Evolutionary conservation across 1,284 basidiomycete species (phyloP).

Genomic region (Stygiomarasmius scandens): DNA sequence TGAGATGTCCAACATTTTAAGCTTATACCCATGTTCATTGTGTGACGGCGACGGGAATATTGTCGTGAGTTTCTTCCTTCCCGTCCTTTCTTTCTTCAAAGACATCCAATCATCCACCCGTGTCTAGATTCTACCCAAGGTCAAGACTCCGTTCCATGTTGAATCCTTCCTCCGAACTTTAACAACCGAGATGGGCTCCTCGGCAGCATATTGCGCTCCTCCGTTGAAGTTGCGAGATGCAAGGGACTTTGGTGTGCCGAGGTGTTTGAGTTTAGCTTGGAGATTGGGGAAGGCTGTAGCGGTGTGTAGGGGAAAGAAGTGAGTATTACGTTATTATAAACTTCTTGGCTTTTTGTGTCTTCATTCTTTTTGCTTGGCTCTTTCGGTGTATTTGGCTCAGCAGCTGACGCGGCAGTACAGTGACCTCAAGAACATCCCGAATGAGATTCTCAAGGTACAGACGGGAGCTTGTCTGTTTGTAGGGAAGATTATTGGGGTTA

Average conservation of each 20-base stretch:
- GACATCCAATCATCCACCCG: too few relatives aligned
- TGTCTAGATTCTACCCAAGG: conserved; percentile 28
- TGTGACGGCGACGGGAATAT: conserved; percentile 48
- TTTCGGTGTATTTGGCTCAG: too few relatives aligned
- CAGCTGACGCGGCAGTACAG: too few relatives aligned
- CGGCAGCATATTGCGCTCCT: conserved; percentile 43
- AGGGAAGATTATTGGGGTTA: conserved; percentile 57
- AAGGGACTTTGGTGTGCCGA: conserved; percentile 44
- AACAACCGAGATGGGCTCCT: conserved; percentile 43
- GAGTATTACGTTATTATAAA: background rate
- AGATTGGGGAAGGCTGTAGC: conserved; percentile 51
- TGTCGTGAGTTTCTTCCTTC: conserved; percentile 20
- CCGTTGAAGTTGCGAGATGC: conserved; percentile 37
- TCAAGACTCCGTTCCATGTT: conserved; percentile 31
- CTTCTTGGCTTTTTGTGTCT: too few relatives aligned
- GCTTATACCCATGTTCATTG: conserved; percentile 46
- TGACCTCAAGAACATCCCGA: conserved; percentile 44
- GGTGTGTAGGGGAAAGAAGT: conserved; percentile 33
- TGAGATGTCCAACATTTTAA: conserved; percentile 14
- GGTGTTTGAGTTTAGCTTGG: conserved; percentile 56
- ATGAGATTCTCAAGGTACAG: conserved; percentile 46
- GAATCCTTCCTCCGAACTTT: conserved; percentile 34
- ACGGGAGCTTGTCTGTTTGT: conserved; percentile 51
- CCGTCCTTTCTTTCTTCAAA: background rate
- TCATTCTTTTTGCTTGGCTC: too few relatives aligned